Conservation (phyloP, 257 asterid species). For the Solanum sejunctum region DNA sequence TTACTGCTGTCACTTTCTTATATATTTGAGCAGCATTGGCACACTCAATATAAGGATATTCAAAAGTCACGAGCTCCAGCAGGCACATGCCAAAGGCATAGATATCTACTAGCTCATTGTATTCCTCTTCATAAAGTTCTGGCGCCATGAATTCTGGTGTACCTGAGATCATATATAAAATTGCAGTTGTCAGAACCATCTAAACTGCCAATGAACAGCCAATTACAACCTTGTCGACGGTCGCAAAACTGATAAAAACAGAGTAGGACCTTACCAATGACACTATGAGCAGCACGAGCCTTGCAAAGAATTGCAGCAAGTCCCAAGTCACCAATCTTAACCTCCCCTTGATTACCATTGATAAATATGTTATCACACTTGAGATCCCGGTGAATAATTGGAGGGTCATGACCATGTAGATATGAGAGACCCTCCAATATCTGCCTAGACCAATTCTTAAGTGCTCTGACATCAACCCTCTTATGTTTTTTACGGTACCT, state of each 20-base stretch:
- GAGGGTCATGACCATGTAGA: constrained; percentile 91
- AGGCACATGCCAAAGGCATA: constrained; percentile 98
- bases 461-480: constrained; percentile 77
- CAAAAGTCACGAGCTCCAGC: constrained; percentile 90
- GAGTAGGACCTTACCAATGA: constrained; percentile 48
- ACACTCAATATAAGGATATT: constrained; percentile 87
- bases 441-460: constrained; percentile 96
- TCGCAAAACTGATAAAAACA: background rate
- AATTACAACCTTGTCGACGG: background rate
- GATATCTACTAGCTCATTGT: constrained; percentile 86
- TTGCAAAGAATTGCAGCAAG: constrained; percentile 81
- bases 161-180: constrained; percentile 30
- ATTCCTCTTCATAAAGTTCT: constrained; percentile 89
- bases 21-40: constrained; percentile 90
- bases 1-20: constrained; percentile 85
- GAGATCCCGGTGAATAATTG: constrained; percentile 86
- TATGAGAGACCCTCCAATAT: constrained; percentile 84
- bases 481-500: constrained; percentile 93
- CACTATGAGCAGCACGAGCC: constrained; percentile 94
- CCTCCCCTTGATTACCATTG: constrained; percentile 95
- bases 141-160: constrained; percentile 99
- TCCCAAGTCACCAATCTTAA: constrained; percentile 90
- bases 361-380: constrained; percentile 87
- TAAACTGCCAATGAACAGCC: background rate
- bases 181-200: background rate